Evolutionary conservation across 2,329 filamentous ascomycete genomes (phyloP).

Genomic region (Exophiala sp.): DNA sequence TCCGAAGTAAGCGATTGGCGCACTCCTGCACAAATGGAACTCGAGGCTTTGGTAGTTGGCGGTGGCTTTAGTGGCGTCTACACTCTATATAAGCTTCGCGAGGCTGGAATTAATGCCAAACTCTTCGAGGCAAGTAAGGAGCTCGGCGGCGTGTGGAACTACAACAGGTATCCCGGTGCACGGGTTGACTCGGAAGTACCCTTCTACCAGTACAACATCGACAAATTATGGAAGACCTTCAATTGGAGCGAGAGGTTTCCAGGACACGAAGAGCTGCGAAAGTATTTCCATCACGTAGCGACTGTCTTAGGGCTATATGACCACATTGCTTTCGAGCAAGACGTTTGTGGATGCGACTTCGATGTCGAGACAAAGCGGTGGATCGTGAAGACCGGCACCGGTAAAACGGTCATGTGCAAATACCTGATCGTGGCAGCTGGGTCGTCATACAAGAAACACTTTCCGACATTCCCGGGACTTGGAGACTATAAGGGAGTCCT

Average conservation of each 20-base stretch:
- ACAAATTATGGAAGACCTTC: slow-evolving; percentile 38
- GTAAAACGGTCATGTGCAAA: slow-evolving; percentile 32
- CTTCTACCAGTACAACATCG: slow-evolving; percentile 51
- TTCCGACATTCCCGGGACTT: slow-evolving; percentile 25
- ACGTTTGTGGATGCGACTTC: slow-evolving; percentile 15
- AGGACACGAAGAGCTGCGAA: slow-evolving; percentile 36
- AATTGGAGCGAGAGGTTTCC: slow-evolving; percentile 44
- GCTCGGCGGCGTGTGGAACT: slow-evolving; percentile 44
- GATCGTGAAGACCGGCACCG: slow-evolving; percentile 27
- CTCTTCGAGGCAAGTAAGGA: slow-evolving; percentile 35
- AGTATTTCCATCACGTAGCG: slow-evolving; percentile 41
- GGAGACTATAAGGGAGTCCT: slow-evolving; percentile 26
- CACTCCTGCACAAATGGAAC: neutral
- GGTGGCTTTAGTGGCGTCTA: slow-evolving; percentile 24
- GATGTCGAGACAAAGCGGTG: slow-evolving; percentile 14
- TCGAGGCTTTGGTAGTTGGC: slow-evolving; percentile 25
- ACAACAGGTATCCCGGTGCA: slow-evolving; percentile 56
- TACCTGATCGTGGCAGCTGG: slow-evolving; percentile 15
- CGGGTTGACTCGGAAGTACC: slow-evolving; percentile 54
- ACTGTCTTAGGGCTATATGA: slow-evolving; percentile 38
- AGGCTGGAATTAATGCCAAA: slow-evolving; percentile 32
- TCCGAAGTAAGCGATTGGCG: neutral
- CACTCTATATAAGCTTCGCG: slow-evolving; percentile 30
- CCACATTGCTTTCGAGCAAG: slow-evolving; percentile 35
- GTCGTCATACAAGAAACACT: slow-evolving; percentile 10